phyloP scores from a whole-genome alignment of 768 basidiomycete genomes.

The Pleurotus eryngii region DNA sequence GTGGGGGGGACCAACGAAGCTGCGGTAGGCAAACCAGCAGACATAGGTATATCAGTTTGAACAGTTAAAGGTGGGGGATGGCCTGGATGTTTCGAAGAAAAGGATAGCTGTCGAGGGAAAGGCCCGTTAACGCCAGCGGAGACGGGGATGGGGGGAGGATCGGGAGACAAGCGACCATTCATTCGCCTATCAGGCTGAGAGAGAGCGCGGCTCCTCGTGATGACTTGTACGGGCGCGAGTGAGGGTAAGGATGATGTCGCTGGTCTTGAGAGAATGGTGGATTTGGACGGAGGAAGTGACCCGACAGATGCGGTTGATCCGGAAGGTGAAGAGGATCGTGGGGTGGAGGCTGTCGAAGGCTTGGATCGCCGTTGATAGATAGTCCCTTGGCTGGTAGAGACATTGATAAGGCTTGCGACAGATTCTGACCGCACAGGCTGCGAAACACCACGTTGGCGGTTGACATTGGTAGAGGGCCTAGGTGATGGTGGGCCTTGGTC shows the following conservation, averaged over 20 bases:
- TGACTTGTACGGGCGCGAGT: conserved; percentile 25
- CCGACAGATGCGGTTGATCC: conserved; percentile 43
- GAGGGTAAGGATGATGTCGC: conserved; percentile 38
- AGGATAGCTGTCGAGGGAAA: conserved; percentile 53
- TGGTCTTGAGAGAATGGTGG: conserved; percentile 23
- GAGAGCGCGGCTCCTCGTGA: conserved; percentile 55
- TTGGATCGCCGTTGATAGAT: conserved; percentile 69
- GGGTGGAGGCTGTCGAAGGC: conserved; percentile 43
- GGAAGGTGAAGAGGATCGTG: conserved; percentile 54
- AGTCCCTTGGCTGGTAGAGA: conserved; percentile 57
- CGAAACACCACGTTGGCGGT: conserved; percentile 60
- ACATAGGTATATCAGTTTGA: conserved; percentile 46
- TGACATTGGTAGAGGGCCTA: conserved; percentile 35
- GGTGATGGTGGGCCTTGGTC: conserved; percentile 49
- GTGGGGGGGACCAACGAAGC: conserved; percentile 40
- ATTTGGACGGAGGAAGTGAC: conserved; percentile 26
- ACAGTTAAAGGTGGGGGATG: conserved; percentile 45
- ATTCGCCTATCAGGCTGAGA: conserved; percentile 74
- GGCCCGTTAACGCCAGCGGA: conserved; percentile 34
- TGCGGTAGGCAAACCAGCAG: conserved; percentile 21
- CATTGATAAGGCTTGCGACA: conserved; percentile 44
- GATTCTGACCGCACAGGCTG: conserved; percentile 39
- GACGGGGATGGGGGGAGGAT: conserved; percentile 53
- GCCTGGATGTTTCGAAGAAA: conserved; percentile 56
- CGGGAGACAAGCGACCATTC: conserved; percentile 49